Base-by-base conservation (phyloP, 2,329 filamentous ascomycete species). In the Aureobasidium namibiae region DNA sequence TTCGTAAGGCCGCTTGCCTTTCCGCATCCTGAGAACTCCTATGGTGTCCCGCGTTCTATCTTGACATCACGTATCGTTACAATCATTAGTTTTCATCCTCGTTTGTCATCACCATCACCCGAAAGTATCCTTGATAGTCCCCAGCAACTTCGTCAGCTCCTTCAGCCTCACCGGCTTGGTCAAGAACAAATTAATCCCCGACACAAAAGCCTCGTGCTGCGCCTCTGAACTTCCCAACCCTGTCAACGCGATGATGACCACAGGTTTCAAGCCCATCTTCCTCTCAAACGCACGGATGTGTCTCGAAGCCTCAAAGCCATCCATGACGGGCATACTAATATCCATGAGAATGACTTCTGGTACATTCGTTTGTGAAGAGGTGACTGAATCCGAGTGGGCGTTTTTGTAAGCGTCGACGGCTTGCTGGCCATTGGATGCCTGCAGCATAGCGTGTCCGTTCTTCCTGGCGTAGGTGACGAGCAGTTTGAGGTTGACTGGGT, bases 351-450 rank as follows among this genome's bases (percentile, higher is more conserved):
- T 18, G n/a, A 41, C 50, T 42, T 41, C 36, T 4, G 50, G 36
- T 18, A 14, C 16, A 18, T 41, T 21, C 24, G 38, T 24, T 24
- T 13, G 16, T 29, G 53, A 16, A n/a, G 26, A 29, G 26, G 26
- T 9, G 26, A 9, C 26, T 4, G 26, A 11, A 7, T 48, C 23
- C 14, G 14, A 24, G 41, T 60, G 16, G 54, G 62, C 61, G 34
- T 64, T 42, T 39, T 38, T 68, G 45, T 74, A 75, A 34, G 67
- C 67, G 7, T 75, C 65, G 0, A 80, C 71, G 3, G 77, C 78
- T 62, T 78, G 71, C 0, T 74, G 68, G 1, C 77, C 78, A 62
- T 79, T 71, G 24, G 65, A 64, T 2, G 76, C 77, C 26, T 70
- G 71, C 16, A 73, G 69, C 4, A 69, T 67, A n/a, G 68, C 71